Conservation (phyloP, 2,329 filamentous ascomycete genomes). For the Nakataea oryzae region DNA sequence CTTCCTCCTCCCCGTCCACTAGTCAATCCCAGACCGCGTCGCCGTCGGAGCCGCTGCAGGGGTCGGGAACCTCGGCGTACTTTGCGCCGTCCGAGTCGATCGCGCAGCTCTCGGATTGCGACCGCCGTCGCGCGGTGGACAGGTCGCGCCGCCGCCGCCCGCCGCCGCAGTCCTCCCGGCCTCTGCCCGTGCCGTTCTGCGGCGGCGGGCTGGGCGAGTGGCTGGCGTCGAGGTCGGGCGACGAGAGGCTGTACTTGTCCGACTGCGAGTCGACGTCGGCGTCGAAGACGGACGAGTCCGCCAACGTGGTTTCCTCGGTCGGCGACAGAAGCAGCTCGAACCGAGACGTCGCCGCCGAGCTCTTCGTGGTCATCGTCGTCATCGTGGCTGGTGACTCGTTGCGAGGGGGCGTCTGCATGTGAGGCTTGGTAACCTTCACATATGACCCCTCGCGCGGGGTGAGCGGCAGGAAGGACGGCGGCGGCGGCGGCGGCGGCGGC, state of each 20-base stretch:
- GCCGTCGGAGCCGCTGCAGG: background rate
- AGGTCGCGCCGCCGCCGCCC: background rate
- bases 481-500: no score
- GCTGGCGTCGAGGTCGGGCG: constrained; percentile 8
- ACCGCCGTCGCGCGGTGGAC: background rate
- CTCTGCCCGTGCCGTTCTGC: background rate
- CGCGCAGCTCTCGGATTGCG: background rate
- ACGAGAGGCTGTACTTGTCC: background rate
- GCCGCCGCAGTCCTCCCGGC: background rate
- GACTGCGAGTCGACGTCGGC: constrained; percentile 5
- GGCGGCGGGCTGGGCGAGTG: background rate
- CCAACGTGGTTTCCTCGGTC: constrained; percentile 7
- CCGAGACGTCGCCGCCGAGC: background rate
- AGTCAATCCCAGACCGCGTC: constrained; percentile 4
- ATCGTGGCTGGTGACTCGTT: background rate
- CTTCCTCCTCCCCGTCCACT: constrained; percentile 1
- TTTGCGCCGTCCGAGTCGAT: background rate
- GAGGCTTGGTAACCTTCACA: background rate
- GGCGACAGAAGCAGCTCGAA: constrained; percentile 7
- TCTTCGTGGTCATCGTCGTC: no score
- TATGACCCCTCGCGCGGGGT: background rate
- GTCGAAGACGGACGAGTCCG: constrained; percentile 7
- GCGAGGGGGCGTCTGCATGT: background rate
- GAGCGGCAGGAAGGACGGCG: background rate
- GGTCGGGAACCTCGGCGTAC: background rate